phyloP scores from a whole-genome alignment of 2,329 filamentous ascomycete genomes.

The Aspergillus piperis region DNA sequence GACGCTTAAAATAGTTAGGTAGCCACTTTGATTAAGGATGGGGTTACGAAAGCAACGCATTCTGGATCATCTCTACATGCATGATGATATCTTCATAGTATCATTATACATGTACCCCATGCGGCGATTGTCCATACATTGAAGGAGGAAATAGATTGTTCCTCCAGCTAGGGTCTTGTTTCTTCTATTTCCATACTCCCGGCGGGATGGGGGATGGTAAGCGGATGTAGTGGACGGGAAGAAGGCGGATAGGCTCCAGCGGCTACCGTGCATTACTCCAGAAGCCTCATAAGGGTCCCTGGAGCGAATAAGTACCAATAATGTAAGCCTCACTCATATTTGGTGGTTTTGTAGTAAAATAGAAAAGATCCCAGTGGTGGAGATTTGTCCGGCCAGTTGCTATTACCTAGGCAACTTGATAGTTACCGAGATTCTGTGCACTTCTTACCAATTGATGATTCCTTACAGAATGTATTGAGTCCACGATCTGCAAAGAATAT shows the following conservation, averaged over 20 bases:
- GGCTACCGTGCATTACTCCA: background rate
- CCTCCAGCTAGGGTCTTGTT: background rate
- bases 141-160: background rate
- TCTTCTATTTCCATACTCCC: background rate
- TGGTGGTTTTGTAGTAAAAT: background rate
- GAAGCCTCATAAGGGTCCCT: background rate
- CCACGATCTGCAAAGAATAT: background rate
- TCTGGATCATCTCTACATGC: background rate
- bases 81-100: background rate
- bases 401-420: background rate
- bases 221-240: background rate
- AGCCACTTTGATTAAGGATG: too few relatives aligned
- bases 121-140: background rate
- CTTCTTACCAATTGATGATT: background rate
- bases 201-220: background rate
- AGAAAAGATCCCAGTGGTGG: background rate
- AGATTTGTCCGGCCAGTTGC: background rate
- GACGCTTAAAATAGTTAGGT: background rate
- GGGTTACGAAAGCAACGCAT: slow-evolving; percentile 7
- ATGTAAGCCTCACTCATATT: background rate
- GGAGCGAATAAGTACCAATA: background rate
- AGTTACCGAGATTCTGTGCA: background rate
- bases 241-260: slow-evolving; percentile 2
- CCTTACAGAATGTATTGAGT: background rate
- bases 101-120: background rate